phyloP scores from a whole-genome alignment of 805 yeast genomes.

The Lipomyces lipofer region DNA sequence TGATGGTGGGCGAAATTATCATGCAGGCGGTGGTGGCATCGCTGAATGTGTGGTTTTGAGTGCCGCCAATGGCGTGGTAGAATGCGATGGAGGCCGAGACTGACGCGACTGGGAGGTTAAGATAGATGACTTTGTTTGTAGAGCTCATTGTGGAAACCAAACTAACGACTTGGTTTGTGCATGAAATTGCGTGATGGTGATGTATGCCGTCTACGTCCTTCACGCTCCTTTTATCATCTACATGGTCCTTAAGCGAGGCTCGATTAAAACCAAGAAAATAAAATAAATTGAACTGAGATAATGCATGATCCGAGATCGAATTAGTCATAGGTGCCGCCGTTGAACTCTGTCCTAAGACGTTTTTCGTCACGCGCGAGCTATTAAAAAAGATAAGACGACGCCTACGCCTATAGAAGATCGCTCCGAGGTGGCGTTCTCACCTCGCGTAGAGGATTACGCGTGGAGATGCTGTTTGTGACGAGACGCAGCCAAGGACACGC shows the following conservation, averaged over 20 bases:
- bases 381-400: too few relatives aligned
- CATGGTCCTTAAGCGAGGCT: background rate
- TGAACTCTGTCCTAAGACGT: background rate
- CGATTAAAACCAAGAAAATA: background rate
- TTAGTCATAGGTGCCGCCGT: background rate
- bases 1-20: background rate
- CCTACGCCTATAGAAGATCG: too few relatives aligned
- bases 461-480: too few relatives aligned
- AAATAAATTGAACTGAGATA: background rate
- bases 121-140: background rate
- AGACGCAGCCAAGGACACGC: too few relatives aligned
- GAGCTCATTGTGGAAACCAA: conserved; percentile 3
- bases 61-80: conserved; percentile 1
- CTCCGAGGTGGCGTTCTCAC: too few relatives aligned
- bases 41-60: conserved; percentile 6
- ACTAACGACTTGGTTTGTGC: background rate
- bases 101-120: conserved; percentile 4
- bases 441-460: too few relatives aligned
- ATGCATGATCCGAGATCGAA: background rate
- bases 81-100: conserved; percentile 5
- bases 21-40: background rate
- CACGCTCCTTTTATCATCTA: background rate
- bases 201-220: background rate
- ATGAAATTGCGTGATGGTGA: background rate
- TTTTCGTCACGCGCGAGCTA: background rate